These are phyloP conservation scores for Colletotrichum chlorophyti DNA, from an alignment of 2,329 filamentous ascomycete genomes.

Conservation along the genomic window DNA sequence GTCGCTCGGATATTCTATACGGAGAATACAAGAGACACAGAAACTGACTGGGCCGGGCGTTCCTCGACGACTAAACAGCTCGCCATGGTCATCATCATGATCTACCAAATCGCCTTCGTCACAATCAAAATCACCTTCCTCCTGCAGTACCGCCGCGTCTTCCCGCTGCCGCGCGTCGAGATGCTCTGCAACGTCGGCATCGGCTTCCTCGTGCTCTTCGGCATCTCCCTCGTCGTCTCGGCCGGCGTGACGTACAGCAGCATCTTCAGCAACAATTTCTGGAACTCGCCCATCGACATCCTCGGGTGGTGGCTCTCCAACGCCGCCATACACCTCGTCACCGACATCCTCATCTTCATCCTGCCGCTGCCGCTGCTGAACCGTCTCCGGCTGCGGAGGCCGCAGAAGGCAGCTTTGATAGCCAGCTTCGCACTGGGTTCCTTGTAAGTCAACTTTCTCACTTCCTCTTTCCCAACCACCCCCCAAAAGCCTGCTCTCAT, in stretches of 20 bases:
- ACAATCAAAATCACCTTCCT: constrained; percentile 43
- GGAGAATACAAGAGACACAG: too few species aligned
- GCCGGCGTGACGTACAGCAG: constrained; percentile 1
- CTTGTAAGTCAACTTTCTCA: constrained; percentile 7
- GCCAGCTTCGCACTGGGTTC: constrained; percentile 26
- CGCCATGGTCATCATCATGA: constrained; percentile 33
- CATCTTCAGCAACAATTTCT: neutral
- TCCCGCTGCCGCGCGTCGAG: constrained; percentile 23
- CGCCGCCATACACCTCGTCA: constrained; percentile 26
- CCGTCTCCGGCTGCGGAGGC: constrained; percentile 7
- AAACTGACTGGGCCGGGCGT: constrained; percentile 11
- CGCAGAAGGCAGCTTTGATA: constrained; percentile 23
- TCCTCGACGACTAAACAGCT: too few species aligned
- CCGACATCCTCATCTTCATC: constrained; percentile 28
- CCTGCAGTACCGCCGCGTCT: constrained; percentile 44
- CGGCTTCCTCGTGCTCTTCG: constrained; percentile 22
- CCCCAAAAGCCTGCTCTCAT: too few species aligned
- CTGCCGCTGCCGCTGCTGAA: constrained; percentile 26
- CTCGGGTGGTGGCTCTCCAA: constrained; percentile 24
- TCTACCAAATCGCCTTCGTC: constrained; percentile 39
- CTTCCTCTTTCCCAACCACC: neutral
- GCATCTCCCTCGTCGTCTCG: constrained; percentile 14
- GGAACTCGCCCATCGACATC: constrained; percentile 7
- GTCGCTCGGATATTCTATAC: too few species aligned
- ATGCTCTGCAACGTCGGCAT: constrained; percentile 26